A percentile compares a stretch with the other conserved stretches of the same genome.
Evolutionary conservation across 257 asterid species (phyloP).

Genomic region (Prunella vulgaris): DNA sequence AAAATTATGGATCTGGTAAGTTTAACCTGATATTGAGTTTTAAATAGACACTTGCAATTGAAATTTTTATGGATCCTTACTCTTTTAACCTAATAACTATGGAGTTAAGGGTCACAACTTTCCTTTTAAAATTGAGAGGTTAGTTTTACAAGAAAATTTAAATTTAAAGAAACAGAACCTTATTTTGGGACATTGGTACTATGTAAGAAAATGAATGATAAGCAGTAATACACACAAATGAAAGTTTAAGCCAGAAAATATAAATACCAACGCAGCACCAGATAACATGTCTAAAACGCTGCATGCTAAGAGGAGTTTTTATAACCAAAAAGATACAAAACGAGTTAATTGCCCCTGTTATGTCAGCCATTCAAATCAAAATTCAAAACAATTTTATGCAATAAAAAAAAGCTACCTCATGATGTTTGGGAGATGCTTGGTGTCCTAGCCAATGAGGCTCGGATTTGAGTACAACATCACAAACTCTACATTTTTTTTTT

Average conservation of each 20-base stretch:
- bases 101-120: neutral
- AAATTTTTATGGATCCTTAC: neutral
- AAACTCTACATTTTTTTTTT: too few relatives aligned
- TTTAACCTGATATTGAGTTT: neutral
- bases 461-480: slow-evolving; percentile 69
- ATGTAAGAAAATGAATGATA: neutral
- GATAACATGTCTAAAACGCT: neutral
- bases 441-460: slow-evolving; percentile 92
- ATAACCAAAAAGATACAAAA: neutral
- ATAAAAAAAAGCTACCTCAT: slow-evolving; percentile 47
- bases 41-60: neutral
- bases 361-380: neutral
- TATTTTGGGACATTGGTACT: neutral
- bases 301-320: neutral
- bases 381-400: neutral
- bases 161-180: neutral
- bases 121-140: neutral
- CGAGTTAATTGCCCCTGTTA: neutral
- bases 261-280: slow-evolving; percentile 5
- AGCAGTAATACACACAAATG: neutral
- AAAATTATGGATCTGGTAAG: neutral
- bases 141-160: neutral
- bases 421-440: slow-evolving; percentile 91
- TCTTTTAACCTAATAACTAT: neutral
- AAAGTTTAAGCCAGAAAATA: neutral